phyloP scores from a whole-genome alignment of 2,329 filamentous ascomycete genomes.

The Phoma sp. region DNA sequence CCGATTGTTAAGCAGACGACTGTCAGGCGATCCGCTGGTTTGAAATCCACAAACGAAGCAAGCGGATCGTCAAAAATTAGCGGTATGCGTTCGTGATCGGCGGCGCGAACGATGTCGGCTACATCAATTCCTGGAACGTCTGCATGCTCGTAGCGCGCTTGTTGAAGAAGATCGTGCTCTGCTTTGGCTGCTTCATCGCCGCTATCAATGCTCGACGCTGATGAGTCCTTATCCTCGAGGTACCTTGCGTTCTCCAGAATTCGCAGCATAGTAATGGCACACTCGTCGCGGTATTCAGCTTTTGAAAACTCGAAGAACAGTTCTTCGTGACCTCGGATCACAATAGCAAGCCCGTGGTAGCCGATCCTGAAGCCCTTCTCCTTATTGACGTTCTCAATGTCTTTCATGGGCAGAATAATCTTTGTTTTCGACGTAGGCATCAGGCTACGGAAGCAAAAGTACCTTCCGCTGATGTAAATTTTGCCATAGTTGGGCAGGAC shows the following conservation, averaged over 20 bases:
- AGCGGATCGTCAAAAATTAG: slow-evolving; percentile 89
- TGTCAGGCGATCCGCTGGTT: slow-evolving; percentile 76
- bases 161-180: slow-evolving; percentile 80
- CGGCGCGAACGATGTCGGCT: slow-evolving; percentile 37
- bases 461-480: slow-evolving; percentile 87
- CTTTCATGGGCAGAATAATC: slow-evolving; percentile 84
- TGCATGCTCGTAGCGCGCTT: slow-evolving; percentile 64
- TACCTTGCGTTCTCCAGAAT: slow-evolving; percentile 75
- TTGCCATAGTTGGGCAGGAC: slow-evolving; percentile 94
- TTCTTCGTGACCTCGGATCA: slow-evolving; percentile 92
- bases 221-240: slow-evolving; percentile 70
- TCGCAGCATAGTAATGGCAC: slow-evolving; percentile 78
- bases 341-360: slow-evolving; percentile 88
- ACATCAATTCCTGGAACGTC: slow-evolving; percentile 25
- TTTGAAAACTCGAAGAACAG: slow-evolving; percentile 92
- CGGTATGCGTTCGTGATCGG: slow-evolving; percentile 65
- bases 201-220: slow-evolving; percentile 71
- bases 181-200: slow-evolving; percentile 76
- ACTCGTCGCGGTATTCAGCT: slow-evolving; percentile 83
- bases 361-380: slow-evolving; percentile 94
- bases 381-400: slow-evolving; percentile 92
- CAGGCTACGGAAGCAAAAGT: slow-evolving; percentile 91
- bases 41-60: slow-evolving; percentile 89
- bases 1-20: slow-evolving; percentile 97
- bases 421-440: slow-evolving; percentile 90